These are phyloP conservation scores for Aristolochia contorta DNA, from an alignment of 164 flowering plant genomes.

Conservation along the genomic window DNA sequence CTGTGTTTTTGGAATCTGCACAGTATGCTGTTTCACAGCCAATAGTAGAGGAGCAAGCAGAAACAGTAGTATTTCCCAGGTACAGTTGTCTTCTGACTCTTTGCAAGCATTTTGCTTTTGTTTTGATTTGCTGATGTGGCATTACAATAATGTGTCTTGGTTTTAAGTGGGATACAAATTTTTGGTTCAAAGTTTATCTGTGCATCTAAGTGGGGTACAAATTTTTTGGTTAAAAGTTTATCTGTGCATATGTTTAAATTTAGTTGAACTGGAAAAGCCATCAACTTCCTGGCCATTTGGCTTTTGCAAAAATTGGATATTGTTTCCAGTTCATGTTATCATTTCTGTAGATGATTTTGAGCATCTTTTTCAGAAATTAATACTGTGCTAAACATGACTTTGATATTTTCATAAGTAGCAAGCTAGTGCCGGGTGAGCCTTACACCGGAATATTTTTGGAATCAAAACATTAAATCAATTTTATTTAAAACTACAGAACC, in stretches of 20 bases:
- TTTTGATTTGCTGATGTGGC: neutral
- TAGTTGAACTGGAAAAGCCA: neutral
- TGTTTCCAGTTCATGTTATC: too few species aligned
- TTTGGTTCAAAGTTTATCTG: neutral
- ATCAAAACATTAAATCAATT: neutral
- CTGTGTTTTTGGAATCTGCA: neutral
- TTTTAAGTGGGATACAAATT: neutral
- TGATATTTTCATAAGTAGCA: too few species aligned
- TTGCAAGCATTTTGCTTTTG: neutral
- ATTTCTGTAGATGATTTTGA: too few species aligned
- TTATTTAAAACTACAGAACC: neutral
- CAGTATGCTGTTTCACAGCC: conserved; percentile 27
- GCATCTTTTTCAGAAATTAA: too few species aligned
- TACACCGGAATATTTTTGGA: too few species aligned
- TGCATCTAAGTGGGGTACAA: neutral
- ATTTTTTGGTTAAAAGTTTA: neutral
- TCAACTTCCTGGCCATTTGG: too few species aligned
- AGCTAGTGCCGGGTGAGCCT: too few species aligned
- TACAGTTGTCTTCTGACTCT: conserved; percentile 2
- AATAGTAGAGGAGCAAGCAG: conserved; percentile 19
- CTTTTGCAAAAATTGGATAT: too few species aligned
- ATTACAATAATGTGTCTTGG: neutral
- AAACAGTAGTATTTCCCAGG: conserved; percentile 22
- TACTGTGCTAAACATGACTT: too few species aligned
- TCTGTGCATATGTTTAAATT: neutral